Base-by-base conservation (phyloP, 495 filamentous ascomycete species). In the Aspergillus leporis region DNA sequence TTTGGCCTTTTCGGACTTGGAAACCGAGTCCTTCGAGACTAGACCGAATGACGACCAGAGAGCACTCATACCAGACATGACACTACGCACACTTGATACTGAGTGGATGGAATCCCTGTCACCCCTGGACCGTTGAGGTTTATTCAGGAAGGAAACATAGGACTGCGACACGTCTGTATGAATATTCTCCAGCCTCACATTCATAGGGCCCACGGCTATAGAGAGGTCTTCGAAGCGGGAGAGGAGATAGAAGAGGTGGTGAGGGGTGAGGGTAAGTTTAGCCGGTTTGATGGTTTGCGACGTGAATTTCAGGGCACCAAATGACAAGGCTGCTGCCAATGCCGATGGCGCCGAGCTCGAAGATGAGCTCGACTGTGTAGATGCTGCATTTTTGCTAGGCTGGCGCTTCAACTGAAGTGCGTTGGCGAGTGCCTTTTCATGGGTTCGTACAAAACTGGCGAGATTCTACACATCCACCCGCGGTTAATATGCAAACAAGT, bases 351-450 rank as follows among this genome's bases (percentile, higher is more conserved):
- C 85, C 18, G 89, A 85, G 48, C 61, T 57, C 64, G 63, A 30
- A 43, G 84, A 82, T 30, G 85, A 81, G 55, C 72, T 66, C 55
- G 78, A 74, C 28, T 80, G 71, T 59, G 83, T 79, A 48, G 83
- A 82, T 49, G 80, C 74, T 51, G 79, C 87, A 87, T 92, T 81
- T 70, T 83, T 87, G 58, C 74, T 72, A 16, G 76, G 81, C 63
- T 91, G 90, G 56, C 87, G 83, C 65, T 84, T 86, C 54, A 93
- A 80, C 70, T 97, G 94, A 34, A 97, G 80, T 60, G 94, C 93
- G 75, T 98, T 98, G 62, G 94, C 94, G 59, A 98, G 85, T 25
- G 92, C 94, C 77, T 95, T 96, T 73, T 98, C 94, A 76, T 98
- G 91, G 34, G 92, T 96, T 56, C 93, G 90, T 70, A 98, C 92